Base-by-base conservation (phyloP, 805 yeast genomes). In the Candida dajiaensis region DNA sequence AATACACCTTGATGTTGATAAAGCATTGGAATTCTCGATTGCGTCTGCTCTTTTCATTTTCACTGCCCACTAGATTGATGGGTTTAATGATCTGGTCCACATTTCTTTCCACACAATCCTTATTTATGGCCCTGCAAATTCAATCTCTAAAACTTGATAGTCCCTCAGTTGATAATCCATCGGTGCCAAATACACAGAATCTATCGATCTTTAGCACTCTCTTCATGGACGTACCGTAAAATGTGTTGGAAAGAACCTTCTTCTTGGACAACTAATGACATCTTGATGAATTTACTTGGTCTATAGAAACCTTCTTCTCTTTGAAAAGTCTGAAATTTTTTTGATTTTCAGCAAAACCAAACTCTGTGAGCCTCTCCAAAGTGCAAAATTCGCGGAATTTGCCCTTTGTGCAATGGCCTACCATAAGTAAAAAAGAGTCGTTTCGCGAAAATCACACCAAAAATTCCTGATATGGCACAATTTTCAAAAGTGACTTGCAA, bases 201-300 rank as follows among this genome's bases (percentile, higher is more conserved):
- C 36, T 16, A 33, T 33, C 36, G 16, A 11, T 33, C 36, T 16
- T 33, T 19, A 18, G 16, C 20, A 11, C 20, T 33, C 36, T 16
- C 20, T 33, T 33, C 36, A 33, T 31, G 12, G 56, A 85, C 94
- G 76, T 85, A 86, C 94, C 97, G 99, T 81, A 94, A 87, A 81
- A 94, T 94, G 95, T 94, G 99, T 82, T 95, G 99, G 95, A 95
- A 94, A 76, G 94, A 87, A 76, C 96, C 96, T 80, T 88, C 85
- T 81, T 94, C 99, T 80, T 88, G 94, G 76, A 94, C 94, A 78
- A 89, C 97, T 83, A 89, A 83, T 74, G 96, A 86, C 96, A 88
- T 87, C 51, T 57, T 56, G 39, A 36, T 33, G 29, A 28, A 25
- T 39, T 39, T 25, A n/a, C n/a, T 23, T 23, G 40, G 13, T 33